These are phyloP conservation scores for Teratosphaeria gauchensis DNA, from an alignment of 2,329 filamentous ascomycete genomes.

Conservation along the genomic window DNA sequence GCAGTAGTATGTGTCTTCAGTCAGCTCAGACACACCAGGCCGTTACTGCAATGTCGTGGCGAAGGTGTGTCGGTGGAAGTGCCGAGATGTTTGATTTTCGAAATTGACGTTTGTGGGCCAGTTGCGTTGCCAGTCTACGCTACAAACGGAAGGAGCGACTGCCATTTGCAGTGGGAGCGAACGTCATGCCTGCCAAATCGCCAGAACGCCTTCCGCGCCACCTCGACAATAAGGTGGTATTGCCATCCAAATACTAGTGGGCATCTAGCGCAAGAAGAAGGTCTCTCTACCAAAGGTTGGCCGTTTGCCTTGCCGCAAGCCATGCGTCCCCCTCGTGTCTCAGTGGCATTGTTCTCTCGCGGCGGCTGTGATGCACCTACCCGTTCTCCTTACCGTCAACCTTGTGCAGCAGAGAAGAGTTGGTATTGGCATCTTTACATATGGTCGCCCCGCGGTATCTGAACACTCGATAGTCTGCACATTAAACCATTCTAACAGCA, in stretches of 20 bases:
- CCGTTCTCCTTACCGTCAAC: neutral
- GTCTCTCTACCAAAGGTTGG: neutral
- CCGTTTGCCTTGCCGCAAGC: neutral
- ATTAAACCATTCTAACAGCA: neutral
- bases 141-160: constrained; percentile 10
- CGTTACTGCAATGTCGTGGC: neutral
- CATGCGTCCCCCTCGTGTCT: neutral
- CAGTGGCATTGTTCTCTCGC: neutral
- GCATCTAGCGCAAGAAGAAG: neutral
- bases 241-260: neutral
- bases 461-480: neutral
- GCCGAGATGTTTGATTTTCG: neutral
- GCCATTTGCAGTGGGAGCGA: neutral
- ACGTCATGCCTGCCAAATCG: constrained; percentile 2
- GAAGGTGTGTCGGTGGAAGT: neutral
- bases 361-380: neutral
- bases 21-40: neutral
- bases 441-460: neutral
- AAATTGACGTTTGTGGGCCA: neutral
- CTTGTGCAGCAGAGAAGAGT: neutral
- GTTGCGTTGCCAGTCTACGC: neutral
- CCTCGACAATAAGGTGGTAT: neutral
- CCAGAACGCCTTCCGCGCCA: neutral
- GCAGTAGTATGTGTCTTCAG: neutral
- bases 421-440: neutral